Conservation (phyloP, 371 early-diverging fungal genomes). For the Apophysomyces variabilis region DNA sequence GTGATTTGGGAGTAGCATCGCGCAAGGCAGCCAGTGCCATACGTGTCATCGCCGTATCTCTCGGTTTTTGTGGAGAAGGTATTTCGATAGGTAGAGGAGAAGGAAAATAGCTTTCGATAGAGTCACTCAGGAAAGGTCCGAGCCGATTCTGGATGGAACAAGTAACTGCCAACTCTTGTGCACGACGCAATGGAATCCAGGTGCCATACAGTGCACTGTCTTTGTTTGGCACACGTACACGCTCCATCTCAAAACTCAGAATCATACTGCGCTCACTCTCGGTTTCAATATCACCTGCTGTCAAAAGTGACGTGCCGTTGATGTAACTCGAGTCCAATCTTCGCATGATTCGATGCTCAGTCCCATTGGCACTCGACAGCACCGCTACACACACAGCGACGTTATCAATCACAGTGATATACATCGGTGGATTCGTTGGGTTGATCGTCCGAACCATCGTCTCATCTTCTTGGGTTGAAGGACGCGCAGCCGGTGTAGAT, state of each 20-base stretch:
- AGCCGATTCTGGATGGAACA: slow-evolving; percentile 81
- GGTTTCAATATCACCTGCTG: slow-evolving; percentile 86
- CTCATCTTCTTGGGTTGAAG: slow-evolving; percentile 10
- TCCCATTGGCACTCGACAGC: slow-evolving; percentile 44
- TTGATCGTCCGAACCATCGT: slow-evolving; percentile 23
- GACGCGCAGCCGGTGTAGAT: slow-evolving; percentile 8
- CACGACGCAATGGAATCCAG: slow-evolving; percentile 90
- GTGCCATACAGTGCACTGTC: slow-evolving; percentile 81
- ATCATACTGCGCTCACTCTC: slow-evolving; percentile 88
- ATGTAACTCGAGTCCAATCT: slow-evolving; percentile 82
- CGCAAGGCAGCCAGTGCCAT: slow-evolving; percentile 42
- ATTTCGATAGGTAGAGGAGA: slow-evolving; percentile 68
- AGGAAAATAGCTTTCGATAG: slow-evolving; percentile 73
- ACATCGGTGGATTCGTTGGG: slow-evolving; percentile 60
- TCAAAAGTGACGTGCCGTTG: slow-evolving; percentile 82
- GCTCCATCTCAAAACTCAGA: slow-evolving; percentile 83
- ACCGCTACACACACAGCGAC: slow-evolving; percentile 76
- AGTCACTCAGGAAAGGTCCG: slow-evolving; percentile 78
- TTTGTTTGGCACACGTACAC: slow-evolving; percentile 76
- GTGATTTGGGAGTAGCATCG: slow-evolving; percentile 23
- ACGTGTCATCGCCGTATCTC: slow-evolving; percentile 33
- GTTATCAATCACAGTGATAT: slow-evolving; percentile 75
- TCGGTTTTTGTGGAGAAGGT: slow-evolving; percentile 30
- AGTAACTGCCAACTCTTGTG: slow-evolving; percentile 83
- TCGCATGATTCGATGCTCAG: slow-evolving; percentile 70